These are phyloP conservation scores for Aspergillus kassunensis DNA, from an alignment of 495 filamentous ascomycete genomes.

Conservation along the genomic window DNA sequence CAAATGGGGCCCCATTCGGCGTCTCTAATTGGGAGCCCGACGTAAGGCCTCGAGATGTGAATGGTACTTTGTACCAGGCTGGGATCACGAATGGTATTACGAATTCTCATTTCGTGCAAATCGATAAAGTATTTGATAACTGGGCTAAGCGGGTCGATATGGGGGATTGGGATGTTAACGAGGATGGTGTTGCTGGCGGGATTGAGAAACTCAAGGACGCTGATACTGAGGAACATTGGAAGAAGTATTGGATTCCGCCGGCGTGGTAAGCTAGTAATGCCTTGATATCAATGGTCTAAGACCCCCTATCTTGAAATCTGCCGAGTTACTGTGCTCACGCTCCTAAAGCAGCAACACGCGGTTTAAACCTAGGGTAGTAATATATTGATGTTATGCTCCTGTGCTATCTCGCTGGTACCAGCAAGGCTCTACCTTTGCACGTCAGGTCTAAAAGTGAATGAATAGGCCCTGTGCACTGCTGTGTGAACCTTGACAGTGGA, in stretches of 20 bases:
- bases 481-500: too few species aligned
- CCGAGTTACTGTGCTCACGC: too few species aligned
- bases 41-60: conserved; percentile 1
- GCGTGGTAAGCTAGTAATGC: conserved; percentile 30
- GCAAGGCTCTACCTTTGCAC: too few species aligned
- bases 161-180: conserved; percentile 39
- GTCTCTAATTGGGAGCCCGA: background rate
- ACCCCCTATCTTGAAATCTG: too few species aligned
- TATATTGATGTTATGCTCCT: too few species aligned
- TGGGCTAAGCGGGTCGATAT: conserved; percentile 36
- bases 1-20: conserved; percentile 8
- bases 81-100: conserved; percentile 12
- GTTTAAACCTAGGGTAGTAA: too few species aligned
- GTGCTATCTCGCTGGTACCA: too few species aligned
- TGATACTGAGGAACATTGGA: conserved; percentile 23
- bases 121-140: conserved; percentile 12
- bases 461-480: too few species aligned
- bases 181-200: conserved; percentile 33
- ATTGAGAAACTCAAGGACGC: conserved; percentile 41
- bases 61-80: conserved; percentile 10
- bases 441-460: too few species aligned
- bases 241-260: conserved; percentile 31
- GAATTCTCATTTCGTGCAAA: conserved; percentile 5
- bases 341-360: too few species aligned
- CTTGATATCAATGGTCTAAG: too few species aligned